Evolutionary conservation across 73 alveolate species (phyloP).

Genomic region (Loxodes magnus): DNA sequence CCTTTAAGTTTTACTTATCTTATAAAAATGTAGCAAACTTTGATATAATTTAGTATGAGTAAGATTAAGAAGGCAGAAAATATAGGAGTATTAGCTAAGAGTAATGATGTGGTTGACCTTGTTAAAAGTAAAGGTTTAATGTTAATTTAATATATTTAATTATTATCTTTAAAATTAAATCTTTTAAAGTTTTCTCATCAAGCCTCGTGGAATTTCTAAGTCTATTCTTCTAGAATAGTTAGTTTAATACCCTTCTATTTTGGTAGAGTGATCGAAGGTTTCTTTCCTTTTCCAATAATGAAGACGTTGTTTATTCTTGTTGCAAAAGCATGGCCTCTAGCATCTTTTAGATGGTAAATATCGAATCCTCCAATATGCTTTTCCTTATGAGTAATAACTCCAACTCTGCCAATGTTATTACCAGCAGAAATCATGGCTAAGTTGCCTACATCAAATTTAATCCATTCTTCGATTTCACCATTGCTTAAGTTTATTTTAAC

Average conservation of each 20-base stretch:
- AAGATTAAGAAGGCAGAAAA: too few relatives aligned
- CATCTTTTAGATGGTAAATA: slow-evolving; percentile 85
- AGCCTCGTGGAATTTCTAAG: slow-evolving; percentile 5
- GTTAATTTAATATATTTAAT: too few relatives aligned
- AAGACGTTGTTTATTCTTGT: slow-evolving; percentile 90
- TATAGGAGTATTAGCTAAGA: too few relatives aligned
- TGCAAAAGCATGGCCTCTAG: slow-evolving; percentile 82
- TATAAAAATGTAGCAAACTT: too few relatives aligned
- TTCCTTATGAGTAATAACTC: slow-evolving; percentile 82
- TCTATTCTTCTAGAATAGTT: slow-evolving; percentile 6
- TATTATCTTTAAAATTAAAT: too few relatives aligned
- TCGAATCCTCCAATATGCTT: slow-evolving; percentile 93
- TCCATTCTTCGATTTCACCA: slow-evolving; percentile 70
- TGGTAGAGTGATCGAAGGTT: slow-evolving; percentile 81
- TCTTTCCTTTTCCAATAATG: slow-evolving; percentile 89
- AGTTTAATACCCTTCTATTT: slow-evolving; percentile 57
- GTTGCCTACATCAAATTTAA: slow-evolving; percentile 83
- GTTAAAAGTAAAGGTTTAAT: too few relatives aligned
- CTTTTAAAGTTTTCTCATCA: too few relatives aligned
- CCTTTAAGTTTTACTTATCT: too few relatives aligned
- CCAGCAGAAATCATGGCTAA: slow-evolving; percentile 69
- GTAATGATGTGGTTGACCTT: too few relatives aligned
- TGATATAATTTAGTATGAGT: too few relatives aligned
- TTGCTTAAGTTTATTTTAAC: slow-evolving; percentile 63
- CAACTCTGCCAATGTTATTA: slow-evolving; percentile 91